Evolutionary conservation across 2,329 filamentous ascomycete species (phyloP), one percentile per base, ranked within the genome.

Genomic region (Epichloe brachyelytri): DNA sequence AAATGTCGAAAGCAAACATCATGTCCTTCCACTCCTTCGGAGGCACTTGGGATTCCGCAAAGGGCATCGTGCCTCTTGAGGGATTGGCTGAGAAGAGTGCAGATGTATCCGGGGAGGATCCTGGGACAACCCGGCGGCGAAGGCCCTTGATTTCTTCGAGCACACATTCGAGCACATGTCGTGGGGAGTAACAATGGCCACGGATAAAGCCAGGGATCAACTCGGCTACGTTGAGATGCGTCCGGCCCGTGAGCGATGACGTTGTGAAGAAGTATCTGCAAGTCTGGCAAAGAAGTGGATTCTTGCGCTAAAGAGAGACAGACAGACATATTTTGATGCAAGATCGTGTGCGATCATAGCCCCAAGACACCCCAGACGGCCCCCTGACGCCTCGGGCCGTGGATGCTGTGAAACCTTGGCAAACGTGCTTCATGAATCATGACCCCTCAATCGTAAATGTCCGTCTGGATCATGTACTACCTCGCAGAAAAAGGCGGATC

Each of bases 111-210:
- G 2, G 38, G 12, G 37, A 17, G 17, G 48, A 38, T 17, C 22
- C 17, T 26, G 46, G 1, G 40, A 39, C n/a, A 46, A 52, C 22
- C 51, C 51, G 2, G 37, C 51, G 15, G 19, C 30, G 14, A 20
- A 39, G 11, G 8, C 34, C 3, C 10, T 39, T 3, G 51, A 52
- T 10, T 52, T 52, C 26, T 26, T 52, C 7, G 22, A 22, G 6
- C 17, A 49, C 12, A 47, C 49, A 8, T 50, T 52, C 19, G 5
- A 14, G 11, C 51, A 43, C 7, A 50, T 53, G 46, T 30, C 36
- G 6, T 53, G 47, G 8, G 43, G 41, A 4, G n/a, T 53, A 2
- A 6, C 46, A 17, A 1, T 50, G 14, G 51, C 14, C n/a, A 49
- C 51, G 4, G 40, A 22, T 3, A 37, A 19, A n/a, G 47, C 51